Evolutionary conservation across 306 rosid species (phyloP), one percentile per base, ranked within the genome.

Genomic region (Abrus pulchellus): DNA sequence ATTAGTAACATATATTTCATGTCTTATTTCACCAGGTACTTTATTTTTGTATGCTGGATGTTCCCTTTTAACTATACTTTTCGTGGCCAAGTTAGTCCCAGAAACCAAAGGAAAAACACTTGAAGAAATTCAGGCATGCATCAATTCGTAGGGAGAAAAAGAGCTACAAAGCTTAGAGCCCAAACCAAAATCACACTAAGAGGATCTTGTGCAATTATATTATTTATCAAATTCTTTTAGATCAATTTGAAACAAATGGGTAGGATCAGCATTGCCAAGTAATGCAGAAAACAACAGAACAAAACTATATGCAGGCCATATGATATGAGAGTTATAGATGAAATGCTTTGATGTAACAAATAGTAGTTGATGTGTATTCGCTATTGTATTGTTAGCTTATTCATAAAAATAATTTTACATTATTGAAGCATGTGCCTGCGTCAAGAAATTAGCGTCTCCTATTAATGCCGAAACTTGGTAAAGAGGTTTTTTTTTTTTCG

Each of bases 81-180:
- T 91, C 69, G 97, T 88, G 57, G 89, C 91, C 10, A 87, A 85
- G 86, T 75, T 87, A 63, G 93, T 91, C 65, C 97, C 97, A 34
- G 98, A 93, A 83, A 93, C 97, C 82, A 91, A 93, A 81, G 97
- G 98, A 56, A 91, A 86, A 87, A 93, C 97, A 52, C 85, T 91
- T 11, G 98, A 93, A 83, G 93, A 91, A 75, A 90, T 91, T 80
- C 98, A 93, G 49, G 85, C 86, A n/a, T 77, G 84, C 88, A 84
- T 91, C 69, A 83, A 87, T 73, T 78, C 88, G 57, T 81, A 81
- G 75, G 77, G 28, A 55, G 30, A 29, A 72, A 40, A 64, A 30
- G 9, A 13, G 50, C 38, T 3, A 29, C 32, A 27, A 64, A 40
- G 49, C 64, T 36, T 72, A 69, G 66, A 32, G 29, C 32, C 28